These are phyloP conservation scores for Lophiostoma macrostomum DNA, from an alignment of 495 filamentous ascomycete genomes.

Conservation along the genomic window DNA sequence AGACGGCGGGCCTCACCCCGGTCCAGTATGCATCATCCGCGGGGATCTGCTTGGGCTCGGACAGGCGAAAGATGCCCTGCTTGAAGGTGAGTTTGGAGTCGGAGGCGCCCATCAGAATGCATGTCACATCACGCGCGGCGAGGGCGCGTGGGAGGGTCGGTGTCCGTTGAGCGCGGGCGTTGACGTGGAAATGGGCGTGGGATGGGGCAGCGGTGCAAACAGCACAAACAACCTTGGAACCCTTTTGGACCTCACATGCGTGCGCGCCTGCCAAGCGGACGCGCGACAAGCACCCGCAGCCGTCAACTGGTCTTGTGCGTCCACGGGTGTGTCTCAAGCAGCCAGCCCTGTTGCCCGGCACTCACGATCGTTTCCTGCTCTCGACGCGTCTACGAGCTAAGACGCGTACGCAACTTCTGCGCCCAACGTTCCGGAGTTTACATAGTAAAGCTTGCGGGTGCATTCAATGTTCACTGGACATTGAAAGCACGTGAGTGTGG, in stretches of 20 bases:
- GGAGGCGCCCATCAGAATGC: conserved; percentile 79
- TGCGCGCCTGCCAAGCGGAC: neutral
- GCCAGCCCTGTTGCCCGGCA: no score
- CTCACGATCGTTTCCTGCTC: no score
- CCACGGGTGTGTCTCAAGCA: no score
- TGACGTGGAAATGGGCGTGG: neutral
- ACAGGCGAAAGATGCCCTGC: conserved; percentile 95
- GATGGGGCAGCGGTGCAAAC: conserved; percentile 3
- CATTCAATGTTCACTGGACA: no score
- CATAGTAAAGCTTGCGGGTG: no score
- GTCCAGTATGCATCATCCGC: conserved; percentile 92
- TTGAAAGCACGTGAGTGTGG: no score
- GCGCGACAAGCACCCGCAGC: no score
- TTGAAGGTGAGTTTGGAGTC: conserved; percentile 99
- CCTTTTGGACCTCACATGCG: neutral
- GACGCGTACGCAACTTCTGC: no score
- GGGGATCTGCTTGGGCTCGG: conserved; percentile 83
- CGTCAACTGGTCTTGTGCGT: no score
- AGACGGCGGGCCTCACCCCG: conserved; percentile 60
- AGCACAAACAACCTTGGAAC: conserved; percentile 5
- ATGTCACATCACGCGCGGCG: conserved; percentile 19
- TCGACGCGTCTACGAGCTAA: no score
- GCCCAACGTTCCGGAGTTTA: no score
- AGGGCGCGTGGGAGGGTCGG: neutral
- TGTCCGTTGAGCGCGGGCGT: neutral